Evolutionary conservation across 805 yeast genomes (phyloP).

Genomic region (Kodamaea hsintzibuensis): DNA sequence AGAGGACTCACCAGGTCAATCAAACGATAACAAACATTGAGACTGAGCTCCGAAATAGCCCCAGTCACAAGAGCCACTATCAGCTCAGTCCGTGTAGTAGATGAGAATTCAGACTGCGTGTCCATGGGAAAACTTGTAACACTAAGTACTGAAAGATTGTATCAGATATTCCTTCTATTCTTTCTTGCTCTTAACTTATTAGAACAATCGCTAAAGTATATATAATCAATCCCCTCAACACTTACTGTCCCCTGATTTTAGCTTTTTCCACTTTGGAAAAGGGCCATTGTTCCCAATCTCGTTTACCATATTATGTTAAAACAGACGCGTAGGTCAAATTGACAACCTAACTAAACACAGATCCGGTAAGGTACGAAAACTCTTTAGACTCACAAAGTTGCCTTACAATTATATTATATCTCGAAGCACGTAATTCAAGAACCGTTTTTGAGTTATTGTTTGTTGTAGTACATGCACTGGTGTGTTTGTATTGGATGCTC

Average conservation of each 20-base stretch:
- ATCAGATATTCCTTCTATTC: not conserved
- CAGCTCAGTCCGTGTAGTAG: conserved; percentile 8
- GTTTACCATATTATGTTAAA: not conserved
- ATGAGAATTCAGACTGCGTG: conserved; percentile 5
- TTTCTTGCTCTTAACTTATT: not conserved
- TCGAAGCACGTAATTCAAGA: too few species aligned
- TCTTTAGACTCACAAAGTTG: not conserved
- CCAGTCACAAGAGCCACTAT: conserved; percentile 11
- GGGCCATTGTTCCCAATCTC: not conserved
- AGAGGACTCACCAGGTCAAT: conserved; percentile 3
- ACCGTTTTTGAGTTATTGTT: not conserved
- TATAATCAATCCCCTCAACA: not conserved
- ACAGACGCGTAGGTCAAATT: not conserved
- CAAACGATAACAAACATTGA: conserved; percentile 9
- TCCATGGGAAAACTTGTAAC: conserved; percentile 5
- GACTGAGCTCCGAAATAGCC: conserved; percentile 9
- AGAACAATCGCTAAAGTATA: not conserved
- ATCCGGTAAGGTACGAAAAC: conserved; percentile 1
- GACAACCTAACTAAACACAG: not conserved
- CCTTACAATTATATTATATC: too few species aligned
- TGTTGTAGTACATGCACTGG: not conserved
- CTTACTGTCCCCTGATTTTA: not conserved
- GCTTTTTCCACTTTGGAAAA: not conserved
- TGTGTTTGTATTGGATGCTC: not conserved
- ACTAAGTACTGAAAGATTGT: too few species aligned